Percentiles rank a stretch among this genome's conserved stretches.
phyloP scores from a whole-genome alignment of 2,329 filamentous ascomycete genomes.

The Nemania sp. region DNA sequence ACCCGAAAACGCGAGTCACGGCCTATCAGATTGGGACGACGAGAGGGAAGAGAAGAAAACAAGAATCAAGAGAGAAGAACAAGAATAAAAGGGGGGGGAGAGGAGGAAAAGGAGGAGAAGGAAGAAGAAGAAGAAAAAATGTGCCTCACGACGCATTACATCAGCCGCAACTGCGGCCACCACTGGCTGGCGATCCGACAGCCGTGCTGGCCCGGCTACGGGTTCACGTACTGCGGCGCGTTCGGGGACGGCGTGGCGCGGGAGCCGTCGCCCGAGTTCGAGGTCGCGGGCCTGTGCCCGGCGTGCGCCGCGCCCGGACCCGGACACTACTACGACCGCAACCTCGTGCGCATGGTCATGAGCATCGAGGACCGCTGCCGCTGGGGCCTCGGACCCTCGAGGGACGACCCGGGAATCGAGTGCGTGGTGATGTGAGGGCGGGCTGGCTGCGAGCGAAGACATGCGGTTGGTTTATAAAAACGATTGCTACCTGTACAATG shows the following conservation, averaged over 20 bases:
- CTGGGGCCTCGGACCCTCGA: constrained; percentile 52
- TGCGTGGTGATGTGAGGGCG: constrained; percentile 46
- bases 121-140: constrained; percentile 39
- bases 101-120: not conserved
- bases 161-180: constrained; percentile 55
- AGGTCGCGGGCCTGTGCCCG: constrained; percentile 40
- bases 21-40: too few relatives aligned
- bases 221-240: constrained; percentile 53
- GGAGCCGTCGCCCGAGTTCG: constrained; percentile 44
- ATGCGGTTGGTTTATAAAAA: too few relatives aligned
- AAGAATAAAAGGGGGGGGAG: too few relatives aligned
- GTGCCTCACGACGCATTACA: constrained; percentile 55
- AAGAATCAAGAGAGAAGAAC: too few relatives aligned
- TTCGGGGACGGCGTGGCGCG: constrained; percentile 47
- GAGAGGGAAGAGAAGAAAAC: not conserved
- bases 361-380: constrained; percentile 50
- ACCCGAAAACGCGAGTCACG: too few relatives aligned
- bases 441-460: too few relatives aligned
- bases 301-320: constrained; percentile 47
- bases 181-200: constrained; percentile 54
- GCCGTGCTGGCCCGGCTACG: constrained; percentile 54
- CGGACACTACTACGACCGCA: constrained; percentile 57
- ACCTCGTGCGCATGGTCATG: constrained; percentile 52
- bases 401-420: constrained; percentile 45
- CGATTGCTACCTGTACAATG: too few relatives aligned